Conservation (phyloP, 441 rosid genomes). For the Macaranga tanarius region DNA sequence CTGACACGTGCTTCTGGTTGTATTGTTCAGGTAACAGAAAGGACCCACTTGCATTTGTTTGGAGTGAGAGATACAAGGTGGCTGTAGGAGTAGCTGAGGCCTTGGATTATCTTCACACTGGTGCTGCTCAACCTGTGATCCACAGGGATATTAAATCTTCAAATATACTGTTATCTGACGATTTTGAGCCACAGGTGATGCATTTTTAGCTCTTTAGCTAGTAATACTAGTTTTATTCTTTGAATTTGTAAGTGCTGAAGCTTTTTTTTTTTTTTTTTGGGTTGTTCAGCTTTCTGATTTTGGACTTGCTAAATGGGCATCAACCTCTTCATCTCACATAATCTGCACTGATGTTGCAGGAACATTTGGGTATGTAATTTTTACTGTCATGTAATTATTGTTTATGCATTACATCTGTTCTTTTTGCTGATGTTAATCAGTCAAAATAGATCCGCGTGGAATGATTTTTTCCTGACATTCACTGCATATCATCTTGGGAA, state of each 20-base stretch:
- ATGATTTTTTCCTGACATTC: constrained; percentile 4
- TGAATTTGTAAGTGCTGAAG: background rate
- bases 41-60: constrained; percentile 57
- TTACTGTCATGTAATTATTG: background rate
- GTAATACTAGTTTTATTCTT: constrained; percentile 25
- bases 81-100: constrained; percentile 89
- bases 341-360: constrained; percentile 77
- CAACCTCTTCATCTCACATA: constrained; percentile 52
- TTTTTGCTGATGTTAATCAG: background rate
- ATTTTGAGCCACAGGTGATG: constrained; percentile 86
- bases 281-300: constrained; percentile 98
- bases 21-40: constrained; percentile 50
- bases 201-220: constrained; percentile 5
- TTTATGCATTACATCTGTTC: background rate
- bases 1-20: background rate
- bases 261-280: constrained; percentile 25
- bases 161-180: constrained; percentile 72
- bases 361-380: constrained; percentile 71
- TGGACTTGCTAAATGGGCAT: constrained; percentile 80
- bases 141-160: constrained; percentile 96
- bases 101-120: constrained; percentile 65
- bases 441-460: background rate
- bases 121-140: constrained; percentile 62
- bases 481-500: constrained; percentile 10
- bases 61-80: constrained; percentile 79